Base-by-base conservation (phyloP, 371 early-diverging fungal genomes). In the Mucor circinelloides region DNA sequence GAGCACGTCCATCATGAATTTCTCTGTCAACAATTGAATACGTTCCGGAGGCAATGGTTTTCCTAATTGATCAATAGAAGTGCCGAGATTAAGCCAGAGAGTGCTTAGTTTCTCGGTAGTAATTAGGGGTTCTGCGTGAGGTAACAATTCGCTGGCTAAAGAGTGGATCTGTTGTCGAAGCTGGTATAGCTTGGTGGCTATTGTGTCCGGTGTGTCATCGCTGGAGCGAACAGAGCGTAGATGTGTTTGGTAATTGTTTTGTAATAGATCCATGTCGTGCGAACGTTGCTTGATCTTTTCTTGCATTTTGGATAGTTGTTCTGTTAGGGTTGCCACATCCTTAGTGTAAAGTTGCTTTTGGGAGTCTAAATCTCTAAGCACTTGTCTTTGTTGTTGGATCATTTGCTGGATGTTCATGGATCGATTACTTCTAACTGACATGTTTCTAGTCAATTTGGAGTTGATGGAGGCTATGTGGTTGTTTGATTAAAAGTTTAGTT, bases 1-100 rank as follows among this genome's bases (percentile, higher is more conserved):
- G 21, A 83, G 68, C 1, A 80, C 81, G 58, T 83, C 83, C 80
- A 80, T 83, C 65, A 83, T 83, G 60, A 80, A 83, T 50, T 83
- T 83, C 55, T 83, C 79, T n/a, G 80, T 80, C 42, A 83, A 66
- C 74, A 78, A 70, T 38, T 68, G 68, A 6, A 76, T 64, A 13
- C 70, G 67, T 0, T 54, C 62, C 10, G 66, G 60, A 2, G 73
- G 46, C 21, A 80, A 63, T 2, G 77, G 81, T 9, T 59, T 64
- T 1, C 79, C 79, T 63, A 83, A 64, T 10, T 52, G 72, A 10
- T 68, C 67, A 38, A 83, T 77, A 6, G 72, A 60, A 0, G 56
- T 36, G 17, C 71, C 67, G 19, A 83, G 69, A 62, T 83, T 83
- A 15, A 83, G 62, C 83, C 83, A 83, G 19, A 80, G 75, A 6